Percentiles rank a stretch among this genome's conserved stretches.
Conservation (phyloP, 2,329 filamentous ascomycete genomes). For the Lecanicillium sp. region DNA sequence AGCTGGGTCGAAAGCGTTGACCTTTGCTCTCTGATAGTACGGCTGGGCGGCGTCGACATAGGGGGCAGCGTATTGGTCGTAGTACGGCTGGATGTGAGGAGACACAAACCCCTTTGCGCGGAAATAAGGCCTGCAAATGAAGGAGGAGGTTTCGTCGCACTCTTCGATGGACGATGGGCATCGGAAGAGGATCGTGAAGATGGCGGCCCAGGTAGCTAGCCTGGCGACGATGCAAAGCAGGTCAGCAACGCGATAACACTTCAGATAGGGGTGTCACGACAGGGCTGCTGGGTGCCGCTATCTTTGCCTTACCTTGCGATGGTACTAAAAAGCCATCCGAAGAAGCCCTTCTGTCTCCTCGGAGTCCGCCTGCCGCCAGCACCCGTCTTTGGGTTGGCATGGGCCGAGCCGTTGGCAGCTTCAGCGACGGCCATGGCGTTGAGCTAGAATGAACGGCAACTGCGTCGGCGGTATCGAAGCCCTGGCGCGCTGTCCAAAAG, state of each 20-base stretch:
- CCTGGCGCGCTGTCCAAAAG: too few relatives aligned
- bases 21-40: slow-evolving; percentile 59
- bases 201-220: slow-evolving; percentile 76
- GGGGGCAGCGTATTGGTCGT: slow-evolving; percentile 73
- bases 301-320: slow-evolving; percentile 50
- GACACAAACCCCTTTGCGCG: slow-evolving; percentile 52
- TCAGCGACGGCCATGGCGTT: slow-evolving; percentile 26
- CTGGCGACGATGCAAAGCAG: slow-evolving; percentile 32
- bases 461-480: too few relatives aligned
- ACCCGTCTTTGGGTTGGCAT: slow-evolving; percentile 24
- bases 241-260: slow-evolving; percentile 8
- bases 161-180: slow-evolving; percentile 66
- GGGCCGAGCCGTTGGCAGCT: slow-evolving; percentile 31
- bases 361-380: slow-evolving; percentile 19
- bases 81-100: slow-evolving; percentile 79
- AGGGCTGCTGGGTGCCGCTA: too few relatives aligned
- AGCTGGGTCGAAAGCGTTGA: slow-evolving; percentile 61
- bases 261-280: too few relatives aligned
- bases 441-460: slow-evolving; percentile 6
- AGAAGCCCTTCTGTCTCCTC: slow-evolving; percentile 19
- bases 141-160: slow-evolving; percentile 62
- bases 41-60: slow-evolving; percentile 72
- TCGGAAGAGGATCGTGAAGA: slow-evolving; percentile 72
- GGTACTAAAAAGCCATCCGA: slow-evolving; percentile 36
- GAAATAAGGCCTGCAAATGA: slow-evolving; percentile 79